Conservation (phyloP, 2,329 filamentous ascomycete genomes). For the Aspergillus candidus region DNA sequence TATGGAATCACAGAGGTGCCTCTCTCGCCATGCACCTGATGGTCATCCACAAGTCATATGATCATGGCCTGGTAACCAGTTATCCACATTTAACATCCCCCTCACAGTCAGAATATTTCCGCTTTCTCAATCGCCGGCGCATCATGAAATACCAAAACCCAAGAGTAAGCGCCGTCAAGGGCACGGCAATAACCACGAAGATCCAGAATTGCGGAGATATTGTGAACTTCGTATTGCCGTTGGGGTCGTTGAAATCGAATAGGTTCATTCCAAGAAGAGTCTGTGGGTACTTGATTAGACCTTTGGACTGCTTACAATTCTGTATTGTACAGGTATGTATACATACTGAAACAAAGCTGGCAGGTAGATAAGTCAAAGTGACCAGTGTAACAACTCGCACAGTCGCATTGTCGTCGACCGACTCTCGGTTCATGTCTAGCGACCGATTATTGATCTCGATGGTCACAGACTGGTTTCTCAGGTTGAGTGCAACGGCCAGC, state of each 20-base stretch:
- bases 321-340: background rate
- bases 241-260: conserved; percentile 10
- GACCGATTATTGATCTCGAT: conserved; percentile 12
- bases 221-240: conserved; percentile 2
- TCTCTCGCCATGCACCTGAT: too few species aligned
- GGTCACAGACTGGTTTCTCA: conserved; percentile 10
- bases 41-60: too few species aligned
- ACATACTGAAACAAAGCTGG: conserved; percentile 34
- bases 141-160: conserved; percentile 11
- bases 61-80: too few species aligned
- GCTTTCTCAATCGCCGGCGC: background rate
- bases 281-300: conserved; percentile 2
- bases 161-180: conserved; percentile 11
- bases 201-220: conserved; percentile 17
- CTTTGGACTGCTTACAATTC: background rate
- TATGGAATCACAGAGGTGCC: too few species aligned
- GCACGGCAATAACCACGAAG: conserved; percentile 11
- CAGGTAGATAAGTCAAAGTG: conserved; percentile 27
- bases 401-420: conserved; percentile 22
- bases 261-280: conserved; percentile 20
- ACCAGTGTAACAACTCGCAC: conserved; percentile 22
- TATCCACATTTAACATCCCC: too few species aligned
- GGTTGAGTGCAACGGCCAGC: conserved; percentile 11
- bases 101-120: too few species aligned
- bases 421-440: conserved; percentile 11